Evolutionary conservation across 2,329 filamentous ascomycete genomes (phyloP), one percentile per base, ranked within the genome.

Genomic region (Hypocrella siamensis): DNA sequence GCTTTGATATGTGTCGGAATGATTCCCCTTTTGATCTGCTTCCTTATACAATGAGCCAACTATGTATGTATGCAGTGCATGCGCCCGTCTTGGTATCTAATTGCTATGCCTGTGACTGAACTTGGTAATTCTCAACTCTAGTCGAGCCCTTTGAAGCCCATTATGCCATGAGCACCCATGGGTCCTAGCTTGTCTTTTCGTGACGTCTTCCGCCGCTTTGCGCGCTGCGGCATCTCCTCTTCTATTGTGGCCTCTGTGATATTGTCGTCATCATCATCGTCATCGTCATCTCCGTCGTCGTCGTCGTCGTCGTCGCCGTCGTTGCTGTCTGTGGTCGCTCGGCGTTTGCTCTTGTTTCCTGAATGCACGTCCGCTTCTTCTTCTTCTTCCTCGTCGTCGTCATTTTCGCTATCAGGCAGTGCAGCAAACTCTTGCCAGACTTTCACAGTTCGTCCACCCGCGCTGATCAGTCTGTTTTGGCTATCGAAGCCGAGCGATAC

Each of bases 351-450:
- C 10, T 8, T 15, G 28, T 31, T 25, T 34, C 31, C 15, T 25
- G 17, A 22, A 8, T 17, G 24, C 14, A 21, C 10, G 15, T 27
- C 19, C 17, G 21, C 4, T 65, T 61, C 0, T 55, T 54, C 54
- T 1, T 62, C 60, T 1, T 56, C 57, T 0, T 57, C 64, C 2
- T 63, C 65, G 0, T 69, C 67, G 1, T 63, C 64, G 2, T 61
- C 61, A 2, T 51, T 50, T 3, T 43, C 43, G 19, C 50, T 45
- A 2, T 58, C 61, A 16, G 67, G 63, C 3, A 64, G 51, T 35
- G 61, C 62, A n/a, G 68, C 61, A 37, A 77, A 70, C 48, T 90
- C 74, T 79, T 90, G 74, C 90, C 90, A 98, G 2, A 96, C 76
- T 54, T 94, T 94, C 40, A 98, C 70, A 1, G 75, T 75, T 43